A percentile compares a stretch with the other conserved stretches of the same genome.
Evolutionary conservation across 257 asterid genomes (phyloP).

Genomic region (Fraxinus pennsylvanica): DNA sequence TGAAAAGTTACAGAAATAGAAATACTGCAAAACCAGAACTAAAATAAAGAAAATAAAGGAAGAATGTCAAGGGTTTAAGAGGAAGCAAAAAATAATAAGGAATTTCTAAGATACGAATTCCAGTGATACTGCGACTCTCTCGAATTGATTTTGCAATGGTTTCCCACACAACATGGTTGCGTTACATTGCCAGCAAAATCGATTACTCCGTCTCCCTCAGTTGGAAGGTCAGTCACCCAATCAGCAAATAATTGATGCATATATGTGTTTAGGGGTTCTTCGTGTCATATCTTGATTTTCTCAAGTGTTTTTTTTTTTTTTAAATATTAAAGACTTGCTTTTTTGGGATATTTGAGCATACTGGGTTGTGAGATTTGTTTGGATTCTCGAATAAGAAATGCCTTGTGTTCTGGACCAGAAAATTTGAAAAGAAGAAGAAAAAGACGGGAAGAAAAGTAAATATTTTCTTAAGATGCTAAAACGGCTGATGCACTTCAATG

Average conservation of each 20-base stretch:
- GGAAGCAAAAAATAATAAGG: background rate
- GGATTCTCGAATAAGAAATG: background rate
- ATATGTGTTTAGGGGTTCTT: background rate
- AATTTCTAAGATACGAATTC: conserved; percentile 1
- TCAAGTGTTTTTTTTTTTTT: background rate
- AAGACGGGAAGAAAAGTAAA: background rate
- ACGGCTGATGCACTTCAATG: background rate
- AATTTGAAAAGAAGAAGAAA: background rate
- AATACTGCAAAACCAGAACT: background rate
- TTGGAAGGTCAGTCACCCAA: conserved; percentile 41
- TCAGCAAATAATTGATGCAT: background rate
- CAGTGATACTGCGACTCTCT: conserved; percentile 1
- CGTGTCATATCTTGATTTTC: background rate
- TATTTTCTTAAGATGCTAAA: background rate
- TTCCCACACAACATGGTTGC: conserved; percentile 58
- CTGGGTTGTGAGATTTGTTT: background rate
- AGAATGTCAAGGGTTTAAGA: conserved; percentile 31
- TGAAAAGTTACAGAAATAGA: background rate
- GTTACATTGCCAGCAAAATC: conserved; percentile 51
- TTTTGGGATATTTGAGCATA: background rate
- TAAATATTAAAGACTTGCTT: background rate
- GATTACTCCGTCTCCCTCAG: conserved; percentile 57
- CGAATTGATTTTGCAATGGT: conserved; percentile 47
- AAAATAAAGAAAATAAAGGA: background rate
- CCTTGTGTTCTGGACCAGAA: background rate